Percentiles rank a stretch among this genome's conserved stretches.
phyloP scores from a whole-genome alignment of 139 green algal genomes.

The Auxenochlorella pyrenoidosa region DNA sequence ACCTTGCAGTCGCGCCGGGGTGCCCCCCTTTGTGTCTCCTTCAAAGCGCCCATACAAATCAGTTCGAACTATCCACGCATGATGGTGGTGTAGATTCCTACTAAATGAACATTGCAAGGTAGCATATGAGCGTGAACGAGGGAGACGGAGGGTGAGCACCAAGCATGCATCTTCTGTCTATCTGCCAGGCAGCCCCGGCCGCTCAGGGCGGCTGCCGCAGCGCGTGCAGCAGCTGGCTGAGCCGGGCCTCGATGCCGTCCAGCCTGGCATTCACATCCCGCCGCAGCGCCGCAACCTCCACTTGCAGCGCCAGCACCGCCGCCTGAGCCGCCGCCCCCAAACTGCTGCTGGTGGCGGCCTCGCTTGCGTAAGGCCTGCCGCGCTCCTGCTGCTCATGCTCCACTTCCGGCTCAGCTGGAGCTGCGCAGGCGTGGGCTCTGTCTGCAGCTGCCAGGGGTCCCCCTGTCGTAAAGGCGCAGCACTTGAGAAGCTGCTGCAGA shows the following conservation, averaged over 20 bases:
- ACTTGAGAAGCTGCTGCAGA: neutral
- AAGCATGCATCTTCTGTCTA: too few species aligned
- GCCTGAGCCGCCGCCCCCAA: neutral
- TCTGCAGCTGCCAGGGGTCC: neutral
- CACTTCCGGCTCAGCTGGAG: neutral
- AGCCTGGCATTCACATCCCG: constrained; percentile 10
- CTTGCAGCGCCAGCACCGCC: constrained; percentile 2
- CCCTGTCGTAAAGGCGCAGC: neutral
- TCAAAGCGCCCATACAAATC: too few species aligned
- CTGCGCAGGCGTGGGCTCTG: neutral
- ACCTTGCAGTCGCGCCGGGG: too few species aligned
- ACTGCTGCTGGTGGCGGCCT: too few species aligned
- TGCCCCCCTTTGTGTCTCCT: too few species aligned
- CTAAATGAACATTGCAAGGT: too few species aligned
- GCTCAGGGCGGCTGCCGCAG: neutral
- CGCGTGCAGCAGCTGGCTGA: neutral
- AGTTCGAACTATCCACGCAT: too few species aligned
- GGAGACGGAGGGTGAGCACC: too few species aligned
- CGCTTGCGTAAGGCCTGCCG: neutral
- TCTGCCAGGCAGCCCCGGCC: too few species aligned
- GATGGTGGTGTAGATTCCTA: too few species aligned
- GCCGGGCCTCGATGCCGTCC: neutral
- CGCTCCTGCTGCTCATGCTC: neutral
- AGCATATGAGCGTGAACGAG: too few species aligned
- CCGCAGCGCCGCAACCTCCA: neutral